Base-by-base conservation (phyloP, 331 rosid species). In the Rhamnella rubrinervis region DNA sequence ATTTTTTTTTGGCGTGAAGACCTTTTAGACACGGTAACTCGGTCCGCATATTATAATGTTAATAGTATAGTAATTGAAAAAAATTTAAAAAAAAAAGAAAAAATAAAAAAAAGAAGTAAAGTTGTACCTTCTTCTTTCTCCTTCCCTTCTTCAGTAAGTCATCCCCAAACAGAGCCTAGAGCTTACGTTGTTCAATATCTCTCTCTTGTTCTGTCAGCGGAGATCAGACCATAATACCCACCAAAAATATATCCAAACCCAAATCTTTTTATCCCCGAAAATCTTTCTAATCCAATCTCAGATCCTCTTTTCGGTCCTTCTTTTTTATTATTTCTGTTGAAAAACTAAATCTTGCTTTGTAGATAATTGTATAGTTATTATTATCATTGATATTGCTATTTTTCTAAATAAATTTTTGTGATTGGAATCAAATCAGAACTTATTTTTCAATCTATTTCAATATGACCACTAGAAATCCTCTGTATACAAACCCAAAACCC, bases 401-500 rank as follows among this genome's bases (percentile, higher is more conserved):
- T 70, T 61, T 46, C 16, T 50, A 52, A 21, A 49, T 69, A 35
- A 69, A 63, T 75, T 63, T 67, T 49, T 67, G 39, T 51, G 44
- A 52, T 68, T 67, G 46, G 50, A 73, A 61, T 65, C 74, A 56
- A 77, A 63, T 67, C 80, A 47, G 61, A 69, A 50, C 68, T 72
- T 70, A 25, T 55, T 63, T 51, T 72, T n/a, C 63, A 60, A 66
- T 71, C 79, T 46, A 18, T 6, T 25, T 40, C 65, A 65, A 61
- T 55, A 92, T 89, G 98, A 74, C 84, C 55, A 75, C 67, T 44
- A 83, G 75, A 75, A 92, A 79, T 82, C 80, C 88, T 73, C 81
- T 76, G 28, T 84, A 80, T 89, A 51, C 90, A 71, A 89, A 79
- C 81, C 98, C 86, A 73, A 81, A 82, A 78, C 88, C 86, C 35